Base-by-base conservation (phyloP, 2,329 filamentous ascomycete genomes). In the Mariannaea elegans region DNA sequence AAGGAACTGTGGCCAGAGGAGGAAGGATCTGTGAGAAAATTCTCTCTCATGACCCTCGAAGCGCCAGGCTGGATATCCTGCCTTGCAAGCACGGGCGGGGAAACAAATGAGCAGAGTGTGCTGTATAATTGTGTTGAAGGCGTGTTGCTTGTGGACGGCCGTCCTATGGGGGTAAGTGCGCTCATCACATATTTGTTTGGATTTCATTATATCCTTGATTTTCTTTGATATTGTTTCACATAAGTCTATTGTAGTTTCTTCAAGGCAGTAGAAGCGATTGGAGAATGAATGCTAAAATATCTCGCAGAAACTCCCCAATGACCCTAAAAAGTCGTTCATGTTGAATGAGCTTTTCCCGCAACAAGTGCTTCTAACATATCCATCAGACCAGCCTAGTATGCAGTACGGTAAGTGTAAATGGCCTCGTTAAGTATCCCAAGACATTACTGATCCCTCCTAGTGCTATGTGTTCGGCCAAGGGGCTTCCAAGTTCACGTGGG, bases 301-400 rank as follows among this genome's bases (percentile, higher is more conserved):
- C 16, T 27, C 14, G 4, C 23, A 66, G 1, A 84, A 82, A 34
- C 77, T 90, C 0, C 87, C 88, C 0, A 69, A 76, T 8, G 75
- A 82, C 2, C 82, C 84, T 27, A 79, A 77, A 16, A 76, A 79
- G 0, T 58, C 64, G 0, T 62, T 75, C 3, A 51, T 68, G 1
- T 74, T 88, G 19, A 72, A 75, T 4, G 76, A 80, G 7, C 75
- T 90, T 0, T 88, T 90, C 66, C 84, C 84, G 0, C 74, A 81
- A 3, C 80, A 84, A 21, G 76, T 76, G 13, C 78, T 88, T 0
- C 75, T 80, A 2, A 83, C 81, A 0, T 84, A 71, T 24, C 83
- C 87, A 0, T 89, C 87, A 0, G 52, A 65, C 0, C 64, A 83
- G 0, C 71, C 65, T 0, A 85, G 83, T 0, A 89, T 90, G 85